Percentiles rank a stretch among this genome's conserved stretches.
phyloP scores from a whole-genome alignment of 768 basidiomycete species.

The Suillus alpinus region DNA sequence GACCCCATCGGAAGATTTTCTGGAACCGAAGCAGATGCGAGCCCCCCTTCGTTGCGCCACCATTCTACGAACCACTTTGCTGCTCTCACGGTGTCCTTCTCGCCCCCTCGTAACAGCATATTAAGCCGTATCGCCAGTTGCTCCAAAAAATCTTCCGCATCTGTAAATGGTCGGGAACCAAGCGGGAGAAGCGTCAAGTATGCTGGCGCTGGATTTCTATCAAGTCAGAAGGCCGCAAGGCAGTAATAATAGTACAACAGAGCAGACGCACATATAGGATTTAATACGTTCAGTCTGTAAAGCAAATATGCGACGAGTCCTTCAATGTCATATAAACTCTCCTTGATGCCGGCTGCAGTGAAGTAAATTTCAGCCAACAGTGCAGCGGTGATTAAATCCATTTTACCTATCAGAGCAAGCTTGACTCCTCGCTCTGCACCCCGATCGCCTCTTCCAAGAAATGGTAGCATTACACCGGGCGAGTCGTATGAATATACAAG shows the following conservation, averaged over 20 bases:
- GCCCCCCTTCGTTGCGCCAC: slow-evolving; percentile 79
- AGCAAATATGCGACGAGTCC: slow-evolving; percentile 83
- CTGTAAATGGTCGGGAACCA: slow-evolving; percentile 53
- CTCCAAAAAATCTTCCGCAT: slow-evolving; percentile 65
- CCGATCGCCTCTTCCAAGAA: slow-evolving; percentile 78
- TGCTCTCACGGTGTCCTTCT: slow-evolving; percentile 66
- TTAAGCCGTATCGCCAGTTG: slow-evolving; percentile 71
- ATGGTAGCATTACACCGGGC: slow-evolving; percentile 96
- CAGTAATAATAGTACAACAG: slow-evolving; percentile 8
- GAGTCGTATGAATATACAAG: slow-evolving; percentile 92
- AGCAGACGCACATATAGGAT: slow-evolving; percentile 59
- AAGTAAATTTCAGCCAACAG: slow-evolving; percentile 4
- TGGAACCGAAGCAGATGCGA: slow-evolving; percentile 47
- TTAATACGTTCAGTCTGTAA: slow-evolving; percentile 77
- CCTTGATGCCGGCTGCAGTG: slow-evolving; percentile 84
- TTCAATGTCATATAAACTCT: slow-evolving; percentile 84
- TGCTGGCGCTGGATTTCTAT: slow-evolving; percentile 52
- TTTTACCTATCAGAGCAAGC: slow-evolving; percentile 84
- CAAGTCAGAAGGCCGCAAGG: slow-evolving; percentile 7
- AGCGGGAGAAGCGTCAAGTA: slow-evolving; percentile 64
- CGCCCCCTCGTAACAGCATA: slow-evolving; percentile 79
- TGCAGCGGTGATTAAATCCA: slow-evolving; percentile 4
- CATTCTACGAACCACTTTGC: slow-evolving; percentile 80
- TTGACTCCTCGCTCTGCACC: slow-evolving; percentile 93
- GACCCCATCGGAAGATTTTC: slow-evolving; percentile 17